Evolutionary conservation across 2,329 filamentous ascomycete genomes (phyloP).

Genomic region (Rugonectria rugulosa): DNA sequence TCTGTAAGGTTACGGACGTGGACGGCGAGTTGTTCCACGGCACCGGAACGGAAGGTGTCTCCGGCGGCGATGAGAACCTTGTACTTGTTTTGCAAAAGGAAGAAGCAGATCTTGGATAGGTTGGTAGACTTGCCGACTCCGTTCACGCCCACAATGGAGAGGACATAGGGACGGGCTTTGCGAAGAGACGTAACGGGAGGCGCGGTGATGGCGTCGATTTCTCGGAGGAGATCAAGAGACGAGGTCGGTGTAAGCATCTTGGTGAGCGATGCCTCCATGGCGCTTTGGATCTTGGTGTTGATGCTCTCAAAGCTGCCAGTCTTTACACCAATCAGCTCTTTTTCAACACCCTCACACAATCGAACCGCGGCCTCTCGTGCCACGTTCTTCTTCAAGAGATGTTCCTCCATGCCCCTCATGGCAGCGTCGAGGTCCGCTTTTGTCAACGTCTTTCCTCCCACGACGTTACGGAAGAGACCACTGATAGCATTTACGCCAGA

Average conservation of each 20-base stretch:
- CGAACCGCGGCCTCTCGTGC: conserved; percentile 92
- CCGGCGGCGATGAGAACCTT: conserved; percentile 92
- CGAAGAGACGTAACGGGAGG: conserved; percentile 70
- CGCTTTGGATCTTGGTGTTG: conserved; percentile 80
- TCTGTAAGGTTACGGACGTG: conserved; percentile 95
- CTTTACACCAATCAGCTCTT: conserved; percentile 88
- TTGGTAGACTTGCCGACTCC: conserved; percentile 99
- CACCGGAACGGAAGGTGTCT: conserved; percentile 96
- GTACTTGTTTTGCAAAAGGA: conserved; percentile 96
- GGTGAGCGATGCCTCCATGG: conserved; percentile 90
- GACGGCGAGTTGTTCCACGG: conserved; percentile 95
- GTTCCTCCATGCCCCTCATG: conserved; percentile 95
- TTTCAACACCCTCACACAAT: conserved; percentile 89
- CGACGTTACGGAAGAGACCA: conserved; percentile 90
- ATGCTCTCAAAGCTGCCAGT: conserved; percentile 91
- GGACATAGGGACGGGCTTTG: conserved; percentile 85
- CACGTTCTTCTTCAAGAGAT: conserved; percentile 94
- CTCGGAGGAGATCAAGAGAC: conserved; percentile 91
- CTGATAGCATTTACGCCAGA: conserved; percentile 83
- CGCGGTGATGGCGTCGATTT: conserved; percentile 81
- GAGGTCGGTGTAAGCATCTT: conserved; percentile 97
- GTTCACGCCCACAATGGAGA: conserved; percentile 98
- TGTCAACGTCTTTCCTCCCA: conserved; percentile 91
- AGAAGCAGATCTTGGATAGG: conserved; percentile 97
- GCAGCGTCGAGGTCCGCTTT: conserved; percentile 90